Evolutionary conservation across 2,329 filamentous ascomycete species (phyloP), one percentile per base, ranked within the genome.

Genomic region (Claviceps cyperi): DNA sequence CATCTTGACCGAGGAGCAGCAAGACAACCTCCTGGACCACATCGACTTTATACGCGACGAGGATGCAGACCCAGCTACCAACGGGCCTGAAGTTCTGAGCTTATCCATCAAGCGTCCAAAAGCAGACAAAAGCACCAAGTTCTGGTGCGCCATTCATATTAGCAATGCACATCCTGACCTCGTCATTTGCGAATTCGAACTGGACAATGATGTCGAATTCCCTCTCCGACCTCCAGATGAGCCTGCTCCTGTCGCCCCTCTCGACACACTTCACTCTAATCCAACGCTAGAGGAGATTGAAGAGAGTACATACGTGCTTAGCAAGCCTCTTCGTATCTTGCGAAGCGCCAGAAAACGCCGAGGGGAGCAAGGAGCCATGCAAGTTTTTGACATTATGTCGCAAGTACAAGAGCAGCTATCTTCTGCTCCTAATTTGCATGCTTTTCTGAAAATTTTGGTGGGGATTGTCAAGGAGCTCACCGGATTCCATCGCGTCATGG

Each of bases 351-450:
- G 86, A 9, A 86, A 86, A 59, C 74, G 83, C 47, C 79, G 80
- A 56, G 86, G 85, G 5, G 86, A 92, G 59, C 84, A 86, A 44
- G 84, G 84, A 5, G 85, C 85, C 0, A 92, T 92, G 81, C 84
- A 94, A 58, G 85, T 92, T 1, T 94, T 94, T 65, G 89, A 88
- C 64, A 89, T 94, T 55, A 86, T 94, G 78, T 87, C 85, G 1
- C 89, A 95, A 62, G 84, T 95, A 1, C 88, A 94, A 62, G 87
- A 94, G 58, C 89, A 94, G 62, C 71, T 95, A 13, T 78, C 85
- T 4, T 77, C 80, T 24, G 86, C 88, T 1, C 72, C 80, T 0
- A 82, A 76, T 52, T 69, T 94, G 1, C 81, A 88, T 1, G 72
- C 65, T 1, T 87, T 95, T 52, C 69, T 94, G 38, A 91, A 92